Evolutionary conservation across 805 yeast genomes (phyloP).

Genomic region (Ogataea paradorogensis): DNA sequence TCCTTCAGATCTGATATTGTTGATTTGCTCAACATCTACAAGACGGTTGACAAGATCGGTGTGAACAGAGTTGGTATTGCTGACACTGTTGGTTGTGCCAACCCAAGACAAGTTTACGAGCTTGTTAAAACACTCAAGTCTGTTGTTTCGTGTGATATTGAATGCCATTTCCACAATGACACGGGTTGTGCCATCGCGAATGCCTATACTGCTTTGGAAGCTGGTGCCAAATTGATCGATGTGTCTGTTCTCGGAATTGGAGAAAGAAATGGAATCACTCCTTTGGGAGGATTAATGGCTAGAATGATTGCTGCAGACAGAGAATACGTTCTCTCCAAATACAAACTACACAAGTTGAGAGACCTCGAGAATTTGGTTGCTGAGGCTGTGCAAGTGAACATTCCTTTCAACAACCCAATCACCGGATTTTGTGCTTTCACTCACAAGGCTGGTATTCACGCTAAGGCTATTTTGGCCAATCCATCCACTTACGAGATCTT

Average conservation of each 20-base stretch:
- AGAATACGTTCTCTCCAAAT: slow-evolving; percentile 56
- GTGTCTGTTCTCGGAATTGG: slow-evolving; percentile 61
- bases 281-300: slow-evolving; percentile 61
- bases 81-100: slow-evolving; percentile 63
- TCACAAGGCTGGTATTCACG: slow-evolving; percentile 63
- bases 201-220: slow-evolving; percentile 62
- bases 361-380: slow-evolving; percentile 59
- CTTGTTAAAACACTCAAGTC: slow-evolving; percentile 55
- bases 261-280: slow-evolving; percentile 62
- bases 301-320: slow-evolving; percentile 62
- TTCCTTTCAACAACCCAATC: slow-evolving; percentile 61
- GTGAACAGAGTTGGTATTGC: slow-evolving; percentile 64
- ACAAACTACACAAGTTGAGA: slow-evolving; percentile 53
- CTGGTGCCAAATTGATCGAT: slow-evolving; percentile 58
- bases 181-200: slow-evolving; percentile 65
- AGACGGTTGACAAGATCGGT: slow-evolving; percentile 60
- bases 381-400: slow-evolving; percentile 55
- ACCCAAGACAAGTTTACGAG: slow-evolving; percentile 61
- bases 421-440: slow-evolving; percentile 66
- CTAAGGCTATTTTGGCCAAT: slow-evolving; percentile 59
- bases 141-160: slow-evolving; percentile 57
- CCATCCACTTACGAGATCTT: slow-evolving; percentile 62
- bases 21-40: slow-evolving; percentile 55
- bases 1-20: slow-evolving; percentile 60
- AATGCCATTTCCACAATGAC: slow-evolving; percentile 61